These are phyloP conservation scores for Penstemon barbatus DNA, from an alignment of 257 asterid species.

Conservation along the genomic window DNA sequence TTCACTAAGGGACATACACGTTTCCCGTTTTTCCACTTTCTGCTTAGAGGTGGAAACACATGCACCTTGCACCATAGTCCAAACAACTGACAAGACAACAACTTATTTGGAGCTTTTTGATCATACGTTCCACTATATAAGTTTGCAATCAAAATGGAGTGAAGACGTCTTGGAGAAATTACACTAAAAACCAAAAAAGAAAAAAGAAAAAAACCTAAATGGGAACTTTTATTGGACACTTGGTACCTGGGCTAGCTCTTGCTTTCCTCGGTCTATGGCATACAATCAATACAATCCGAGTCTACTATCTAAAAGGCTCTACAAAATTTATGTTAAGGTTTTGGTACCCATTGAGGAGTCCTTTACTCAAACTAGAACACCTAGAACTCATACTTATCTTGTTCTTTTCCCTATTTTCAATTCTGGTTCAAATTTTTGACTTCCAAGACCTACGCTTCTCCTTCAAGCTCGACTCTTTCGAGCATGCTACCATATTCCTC, in stretches of 20 bases:
- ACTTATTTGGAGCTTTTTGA: conserved; percentile 24
- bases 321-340: conserved; percentile 53
- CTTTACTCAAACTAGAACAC: conserved; percentile 36
- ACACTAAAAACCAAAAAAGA: neutral
- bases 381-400: conserved; percentile 61
- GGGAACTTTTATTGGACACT: conserved; percentile 70
- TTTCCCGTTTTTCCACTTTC: conserved; percentile 6
- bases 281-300: conserved; percentile 46
- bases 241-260: conserved; percentile 65
- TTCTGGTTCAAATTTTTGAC: conserved; percentile 55
- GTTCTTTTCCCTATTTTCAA: conserved; percentile 56
- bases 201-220: conserved; percentile 33
- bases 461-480: conserved; percentile 55
- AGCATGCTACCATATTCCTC: conserved; percentile 76
- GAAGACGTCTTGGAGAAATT: conserved; percentile 4
- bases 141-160: conserved; percentile 24
- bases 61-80: conserved; percentile 61
- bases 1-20: conserved; percentile 24
- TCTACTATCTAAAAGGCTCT: conserved; percentile 46
- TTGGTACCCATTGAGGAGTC: conserved; percentile 64
- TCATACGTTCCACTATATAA: conserved; percentile 38
- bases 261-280: conserved; percentile 79
- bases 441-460: conserved; percentile 45
- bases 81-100: conserved; percentile 38
- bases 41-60: conserved; percentile 56